Percentiles rank a stretch among this genome's conserved stretches.
These are phyloP conservation scores for Alternaria sp. DNA, from an alignment of 2,329 filamentous ascomycete genomes.

Conservation along the genomic window DNA sequence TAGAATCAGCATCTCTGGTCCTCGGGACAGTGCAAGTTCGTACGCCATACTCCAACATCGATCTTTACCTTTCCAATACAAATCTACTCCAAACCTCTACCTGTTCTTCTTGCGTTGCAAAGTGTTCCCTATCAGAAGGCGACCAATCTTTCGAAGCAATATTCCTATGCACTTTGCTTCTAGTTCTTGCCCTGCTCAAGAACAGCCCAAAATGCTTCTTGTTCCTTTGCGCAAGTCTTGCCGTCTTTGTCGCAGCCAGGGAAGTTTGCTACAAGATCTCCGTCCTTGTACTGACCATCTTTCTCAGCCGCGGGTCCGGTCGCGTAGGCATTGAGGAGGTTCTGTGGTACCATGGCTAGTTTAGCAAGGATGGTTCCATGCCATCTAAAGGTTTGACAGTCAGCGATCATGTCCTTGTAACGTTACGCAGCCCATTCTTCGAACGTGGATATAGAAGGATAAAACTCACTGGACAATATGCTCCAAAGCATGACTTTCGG, in stretches of 20 bases:
- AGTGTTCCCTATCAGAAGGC: neutral
- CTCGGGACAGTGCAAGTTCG: neutral
- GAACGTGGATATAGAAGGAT: neutral
- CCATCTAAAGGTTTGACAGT: slow-evolving; percentile 70
- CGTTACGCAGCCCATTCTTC: neutral
- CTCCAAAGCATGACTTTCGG: slow-evolving; percentile 87
- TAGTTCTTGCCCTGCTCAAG: slow-evolving; percentile 38
- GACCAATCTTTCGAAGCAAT: neutral
- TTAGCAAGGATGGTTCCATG: slow-evolving; percentile 94
- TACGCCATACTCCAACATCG: slow-evolving; percentile 10
- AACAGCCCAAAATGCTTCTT: slow-evolving; percentile 61
- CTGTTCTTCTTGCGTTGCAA: neutral
- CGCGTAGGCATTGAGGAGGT: slow-evolving; percentile 80
- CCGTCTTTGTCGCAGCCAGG: slow-evolving; percentile 70
- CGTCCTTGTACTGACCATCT: slow-evolving; percentile 75
- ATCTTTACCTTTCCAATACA: neutral
- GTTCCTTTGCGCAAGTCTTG: slow-evolving; percentile 76
- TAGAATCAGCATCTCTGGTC: neutral
- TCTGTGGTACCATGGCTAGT: slow-evolving; percentile 88
- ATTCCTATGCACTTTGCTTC: neutral
- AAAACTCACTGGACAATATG: slow-evolving; percentile 60
- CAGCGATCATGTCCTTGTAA: neutral
- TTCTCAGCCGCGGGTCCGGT: slow-evolving; percentile 38
- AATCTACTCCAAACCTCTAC: neutral
- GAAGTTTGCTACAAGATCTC: slow-evolving; percentile 85